These are phyloP conservation scores for Daedaleopsis nitida DNA, from an alignment of 768 basidiomycete species.

Conservation along the genomic window DNA sequence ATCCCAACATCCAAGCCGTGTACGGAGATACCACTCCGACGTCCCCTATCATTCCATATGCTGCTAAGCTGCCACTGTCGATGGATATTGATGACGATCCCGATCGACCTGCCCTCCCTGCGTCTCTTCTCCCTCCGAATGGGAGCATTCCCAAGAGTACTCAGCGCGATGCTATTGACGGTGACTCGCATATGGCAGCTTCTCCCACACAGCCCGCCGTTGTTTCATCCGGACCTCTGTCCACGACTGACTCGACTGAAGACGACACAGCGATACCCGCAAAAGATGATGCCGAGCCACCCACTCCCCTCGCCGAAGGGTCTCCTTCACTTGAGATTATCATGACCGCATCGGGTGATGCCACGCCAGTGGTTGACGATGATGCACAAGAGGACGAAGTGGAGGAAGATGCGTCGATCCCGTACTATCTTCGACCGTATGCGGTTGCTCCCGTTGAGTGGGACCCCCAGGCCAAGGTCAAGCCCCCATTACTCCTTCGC, in stretches of 20 bases:
- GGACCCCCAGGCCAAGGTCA: conserved; percentile 59
- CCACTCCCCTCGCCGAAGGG: neutral
- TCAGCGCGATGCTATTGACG: neutral
- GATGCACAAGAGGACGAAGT: conserved; percentile 41
- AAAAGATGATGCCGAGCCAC: too few species aligned
- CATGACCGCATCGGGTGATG: conserved; percentile 18
- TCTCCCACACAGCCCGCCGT: too few species aligned
- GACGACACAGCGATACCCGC: too few species aligned
- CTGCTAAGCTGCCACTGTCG: neutral
- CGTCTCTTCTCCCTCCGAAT: neutral
- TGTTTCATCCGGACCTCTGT: too few species aligned
- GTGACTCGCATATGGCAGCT: neutral
- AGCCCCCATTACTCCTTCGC: conserved; percentile 74
- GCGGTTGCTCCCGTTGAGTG: conserved; percentile 74
- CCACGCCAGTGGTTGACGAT: conserved; percentile 28
- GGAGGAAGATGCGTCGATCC: conserved; percentile 41
- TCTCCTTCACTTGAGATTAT: neutral
- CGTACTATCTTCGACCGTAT: conserved; percentile 60
- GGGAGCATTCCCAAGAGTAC: neutral
- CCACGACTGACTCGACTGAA: too few species aligned
- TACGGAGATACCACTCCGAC: neutral
- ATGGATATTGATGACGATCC: neutral
- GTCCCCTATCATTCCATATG: neutral
- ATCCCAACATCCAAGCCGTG: neutral
- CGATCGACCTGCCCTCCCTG: neutral